A percentile compares a stretch with the other conserved stretches of the same genome.
phyloP scores from a whole-genome alignment of 2,329 filamentous ascomycete genomes.

The Microdochium paspali region DNA sequence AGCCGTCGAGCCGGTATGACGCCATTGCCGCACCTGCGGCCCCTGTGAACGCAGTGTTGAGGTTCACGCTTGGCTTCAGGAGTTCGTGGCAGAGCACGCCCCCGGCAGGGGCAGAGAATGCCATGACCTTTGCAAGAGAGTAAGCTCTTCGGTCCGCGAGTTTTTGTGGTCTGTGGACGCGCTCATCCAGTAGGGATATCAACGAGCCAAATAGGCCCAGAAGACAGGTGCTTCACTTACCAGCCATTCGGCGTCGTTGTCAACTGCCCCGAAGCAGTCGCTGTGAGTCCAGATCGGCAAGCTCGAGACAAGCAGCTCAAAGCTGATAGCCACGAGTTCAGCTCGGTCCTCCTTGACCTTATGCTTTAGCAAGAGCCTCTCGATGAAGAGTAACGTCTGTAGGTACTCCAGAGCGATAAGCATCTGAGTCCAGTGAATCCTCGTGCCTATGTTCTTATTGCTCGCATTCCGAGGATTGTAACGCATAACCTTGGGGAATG shows the following conservation, averaged over 20 bases:
- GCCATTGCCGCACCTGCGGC: not conserved
- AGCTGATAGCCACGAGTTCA: conserved; percentile 32
- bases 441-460: conserved; percentile 15
- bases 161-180: too few relatives aligned
- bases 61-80: conserved; percentile 24
- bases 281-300: conserved; percentile 39
- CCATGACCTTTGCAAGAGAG: conserved; percentile 28
- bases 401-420: conserved; percentile 39
- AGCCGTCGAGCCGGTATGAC: conserved; percentile 14
- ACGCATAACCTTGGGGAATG: conserved; percentile 27
- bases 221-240: too few relatives aligned
- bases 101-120: conserved; percentile 36
- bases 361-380: conserved; percentile 42
- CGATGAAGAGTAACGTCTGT: conserved; percentile 49
- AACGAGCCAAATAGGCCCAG: too few relatives aligned
- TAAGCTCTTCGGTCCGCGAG: too few relatives aligned
- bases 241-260: conserved; percentile 39
- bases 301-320: conserved; percentile 35
- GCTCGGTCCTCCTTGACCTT: conserved; percentile 23
- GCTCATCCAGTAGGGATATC: too few relatives aligned
- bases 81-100: conserved; percentile 42
- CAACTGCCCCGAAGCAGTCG: conserved; percentile 29
- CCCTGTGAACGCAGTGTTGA: not conserved
- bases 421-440: conserved; percentile 30
- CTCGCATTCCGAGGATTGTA: conserved; percentile 27